phyloP scores from a whole-genome alignment of 306 rosid species.

The Myrica gale region DNA sequence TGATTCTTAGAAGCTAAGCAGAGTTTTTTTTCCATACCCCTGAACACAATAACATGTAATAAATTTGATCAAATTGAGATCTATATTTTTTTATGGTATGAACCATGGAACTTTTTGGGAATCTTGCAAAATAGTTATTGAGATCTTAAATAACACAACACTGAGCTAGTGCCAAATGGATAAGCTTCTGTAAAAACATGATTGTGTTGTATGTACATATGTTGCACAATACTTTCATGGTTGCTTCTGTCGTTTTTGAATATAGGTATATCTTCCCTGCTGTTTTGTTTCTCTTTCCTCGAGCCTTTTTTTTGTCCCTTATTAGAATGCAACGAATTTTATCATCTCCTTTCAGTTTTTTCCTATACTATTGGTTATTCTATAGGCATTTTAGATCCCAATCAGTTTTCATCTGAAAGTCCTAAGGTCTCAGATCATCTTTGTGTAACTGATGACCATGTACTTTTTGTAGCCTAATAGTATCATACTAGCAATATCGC shows the following conservation, averaged over 20 bases:
- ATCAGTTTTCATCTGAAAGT: slow-evolving; percentile 5
- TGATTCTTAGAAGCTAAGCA: not conserved
- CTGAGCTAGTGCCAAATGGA: too few relatives aligned
- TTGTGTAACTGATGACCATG: slow-evolving; percentile 3
- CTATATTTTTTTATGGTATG: too few relatives aligned
- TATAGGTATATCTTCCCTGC: not conserved
- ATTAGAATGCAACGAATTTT: not conserved
- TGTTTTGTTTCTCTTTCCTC: not conserved
- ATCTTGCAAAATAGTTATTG: too few relatives aligned
- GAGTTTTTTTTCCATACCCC: not conserved
- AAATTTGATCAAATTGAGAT: not conserved
- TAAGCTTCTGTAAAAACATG: too few relatives aligned
- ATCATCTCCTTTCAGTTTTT: not conserved
- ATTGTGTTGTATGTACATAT: too few relatives aligned
- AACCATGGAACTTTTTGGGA: too few relatives aligned
- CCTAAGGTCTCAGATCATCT: not conserved
- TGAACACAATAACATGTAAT: too few relatives aligned
- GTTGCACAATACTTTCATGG: too few relatives aligned
- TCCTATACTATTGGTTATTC: not conserved
- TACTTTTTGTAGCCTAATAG: slow-evolving; percentile 68
- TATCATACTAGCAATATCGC: slow-evolving; percentile 82
- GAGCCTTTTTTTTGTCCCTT: not conserved
- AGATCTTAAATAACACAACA: too few relatives aligned
- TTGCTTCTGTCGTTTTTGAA: not conserved
- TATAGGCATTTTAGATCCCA: not conserved